Evolutionary conservation across 176 grass and related monocot genomes (phyloP).

Genomic region (Zea luxurians): DNA sequence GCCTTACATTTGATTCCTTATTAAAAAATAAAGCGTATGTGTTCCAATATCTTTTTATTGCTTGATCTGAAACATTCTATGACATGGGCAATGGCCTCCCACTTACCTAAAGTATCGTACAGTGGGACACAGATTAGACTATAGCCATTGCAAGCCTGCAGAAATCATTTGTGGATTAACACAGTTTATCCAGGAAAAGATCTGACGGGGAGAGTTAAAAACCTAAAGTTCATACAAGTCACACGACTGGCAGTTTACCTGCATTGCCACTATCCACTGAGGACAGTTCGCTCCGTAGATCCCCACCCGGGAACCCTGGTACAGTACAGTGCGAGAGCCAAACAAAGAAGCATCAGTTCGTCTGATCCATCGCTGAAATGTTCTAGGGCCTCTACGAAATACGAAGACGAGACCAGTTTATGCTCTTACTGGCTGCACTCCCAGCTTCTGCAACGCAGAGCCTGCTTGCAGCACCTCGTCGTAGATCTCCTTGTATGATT

Average conservation of each 20-base stretch:
- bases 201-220: not conserved
- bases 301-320: conserved; percentile 71
- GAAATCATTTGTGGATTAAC: conserved; percentile 25
- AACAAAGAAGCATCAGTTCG: conserved; percentile 24
- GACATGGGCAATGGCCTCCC: not conserved
- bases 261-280: conserved; percentile 88
- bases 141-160: conserved; percentile 94
- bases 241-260: conserved; percentile 46
- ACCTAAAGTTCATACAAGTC: conserved; percentile 4
- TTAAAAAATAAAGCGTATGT: not conserved
- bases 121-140: conserved; percentile 82
- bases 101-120: conserved; percentile 87
- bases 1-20: not conserved
- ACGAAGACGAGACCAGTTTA: not conserved
- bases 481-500: conserved; percentile 89
- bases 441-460: conserved; percentile 67
- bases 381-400: conserved; percentile 15
- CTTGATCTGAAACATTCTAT: conserved; percentile 26
- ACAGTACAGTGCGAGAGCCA: not conserved
- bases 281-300: conserved; percentile 94
- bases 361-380: conserved; percentile 1
- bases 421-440: conserved; percentile 63
- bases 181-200: conserved; percentile 27
- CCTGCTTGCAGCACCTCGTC: conserved; percentile 77
- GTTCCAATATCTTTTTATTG: conserved; percentile 4